These are phyloP conservation scores for Arthrobotrys sphaeroides DNA, from an alignment of 2,329 filamentous ascomycete genomes.

Conservation along the genomic window DNA sequence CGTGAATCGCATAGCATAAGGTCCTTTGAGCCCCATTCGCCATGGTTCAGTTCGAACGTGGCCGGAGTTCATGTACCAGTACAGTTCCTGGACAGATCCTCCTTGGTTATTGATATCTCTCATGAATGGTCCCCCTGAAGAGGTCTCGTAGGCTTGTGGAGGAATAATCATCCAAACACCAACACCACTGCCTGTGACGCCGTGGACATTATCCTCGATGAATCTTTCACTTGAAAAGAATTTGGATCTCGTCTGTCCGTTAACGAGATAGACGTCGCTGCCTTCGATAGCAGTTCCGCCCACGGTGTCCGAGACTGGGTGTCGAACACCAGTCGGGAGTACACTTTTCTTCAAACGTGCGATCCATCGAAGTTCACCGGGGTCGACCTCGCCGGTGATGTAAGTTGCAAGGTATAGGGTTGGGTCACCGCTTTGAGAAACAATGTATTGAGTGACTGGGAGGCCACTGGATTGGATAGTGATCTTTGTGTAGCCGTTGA, in stretches of 20 bases:
- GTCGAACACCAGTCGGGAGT: slow-evolving; percentile 35
- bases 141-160: slow-evolving; percentile 68
- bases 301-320: slow-evolving; percentile 30
- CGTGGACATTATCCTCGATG: slow-evolving; percentile 74
- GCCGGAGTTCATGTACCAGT: slow-evolving; percentile 73
- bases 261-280: slow-evolving; percentile 65
- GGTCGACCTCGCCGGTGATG: slow-evolving; percentile 67
- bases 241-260: slow-evolving; percentile 73
- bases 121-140: slow-evolving; percentile 74
- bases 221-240: slow-evolving; percentile 76
- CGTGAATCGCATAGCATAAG: slow-evolving; percentile 71
- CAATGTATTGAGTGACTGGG: slow-evolving; percentile 69
- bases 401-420: slow-evolving; percentile 72
- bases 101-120: slow-evolving; percentile 68
- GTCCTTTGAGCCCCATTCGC: slow-evolving; percentile 72
- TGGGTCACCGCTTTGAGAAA: slow-evolving; percentile 70
- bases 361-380: slow-evolving; percentile 73
- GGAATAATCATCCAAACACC: slow-evolving; percentile 70
- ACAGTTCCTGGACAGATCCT: slow-evolving; percentile 68
- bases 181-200: slow-evolving; percentile 66
- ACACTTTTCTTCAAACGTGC: slow-evolving; percentile 48
- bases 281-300: slow-evolving; percentile 46
- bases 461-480: slow-evolving; percentile 70
- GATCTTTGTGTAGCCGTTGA: slow-evolving; percentile 64
- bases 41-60: slow-evolving; percentile 72